Percentiles rank a stretch among this genome's conserved stretches.
Evolutionary conservation across 805 yeast genomes (phyloP).

Genomic region (Ogataea methylovora): DNA sequence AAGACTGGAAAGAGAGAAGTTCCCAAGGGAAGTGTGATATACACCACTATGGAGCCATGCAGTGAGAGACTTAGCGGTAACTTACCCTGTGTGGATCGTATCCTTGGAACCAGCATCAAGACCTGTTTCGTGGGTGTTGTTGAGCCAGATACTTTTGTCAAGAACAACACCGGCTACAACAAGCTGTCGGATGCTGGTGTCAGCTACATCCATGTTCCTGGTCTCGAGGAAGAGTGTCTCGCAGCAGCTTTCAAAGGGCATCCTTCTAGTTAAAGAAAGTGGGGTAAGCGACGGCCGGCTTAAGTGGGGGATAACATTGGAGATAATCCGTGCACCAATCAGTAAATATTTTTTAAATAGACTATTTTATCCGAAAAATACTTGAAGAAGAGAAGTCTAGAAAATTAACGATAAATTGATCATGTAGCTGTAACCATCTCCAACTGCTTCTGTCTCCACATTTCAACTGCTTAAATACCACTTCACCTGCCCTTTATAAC

Average conservation of each 20-base stretch:
- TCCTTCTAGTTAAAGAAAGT: too few species aligned
- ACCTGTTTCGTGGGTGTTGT: slow-evolving; percentile 86
- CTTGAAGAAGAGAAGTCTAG: too few species aligned
- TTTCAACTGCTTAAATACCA: too few species aligned
- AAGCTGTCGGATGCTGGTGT: slow-evolving; percentile 51
- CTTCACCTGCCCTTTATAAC: too few species aligned
- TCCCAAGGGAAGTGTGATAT: slow-evolving; percentile 74
- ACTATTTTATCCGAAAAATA: too few species aligned
- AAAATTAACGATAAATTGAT: too few species aligned
- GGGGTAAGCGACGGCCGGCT: too few species aligned
- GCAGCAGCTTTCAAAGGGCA: slow-evolving; percentile 73
- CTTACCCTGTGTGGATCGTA: slow-evolving; percentile 77
- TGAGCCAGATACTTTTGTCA: slow-evolving; percentile 88
- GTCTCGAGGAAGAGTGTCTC: slow-evolving; percentile 66
- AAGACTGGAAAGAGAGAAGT: slow-evolving; percentile 29
- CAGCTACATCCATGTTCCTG: slow-evolving; percentile 74
- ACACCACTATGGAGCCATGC: slow-evolving; percentile 98
- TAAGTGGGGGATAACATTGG: too few species aligned
- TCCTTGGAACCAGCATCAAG: slow-evolving; percentile 48
- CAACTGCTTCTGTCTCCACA: too few species aligned
- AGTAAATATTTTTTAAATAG: too few species aligned
- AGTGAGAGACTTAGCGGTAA: slow-evolving; percentile 85
- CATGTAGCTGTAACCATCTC: too few species aligned
- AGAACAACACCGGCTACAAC: slow-evolving; percentile 56
- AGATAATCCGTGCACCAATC: too few species aligned